A percentile compares a stretch with the other conserved stretches of the same genome.
Conservation (phyloP, 192 early-diverging fungal genomes). For the Funneliformis geosporum region DNA sequence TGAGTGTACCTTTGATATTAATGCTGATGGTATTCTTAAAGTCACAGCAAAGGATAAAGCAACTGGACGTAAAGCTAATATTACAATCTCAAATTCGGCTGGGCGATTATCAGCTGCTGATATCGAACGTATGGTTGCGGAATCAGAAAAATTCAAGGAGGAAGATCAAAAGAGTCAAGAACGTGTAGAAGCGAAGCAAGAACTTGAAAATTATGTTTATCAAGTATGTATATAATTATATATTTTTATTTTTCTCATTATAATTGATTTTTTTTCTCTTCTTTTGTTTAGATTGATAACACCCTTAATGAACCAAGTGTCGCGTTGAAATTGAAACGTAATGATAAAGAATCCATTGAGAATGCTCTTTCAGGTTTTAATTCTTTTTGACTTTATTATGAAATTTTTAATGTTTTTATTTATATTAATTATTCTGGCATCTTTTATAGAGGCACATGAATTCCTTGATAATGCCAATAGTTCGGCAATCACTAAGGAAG, state of each 20-base stretch:
- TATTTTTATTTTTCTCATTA: background rate
- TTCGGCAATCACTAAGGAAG: slow-evolving; percentile 46
- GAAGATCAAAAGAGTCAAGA: slow-evolving; percentile 71
- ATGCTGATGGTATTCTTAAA: slow-evolving; percentile 88
- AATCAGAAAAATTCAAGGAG: slow-evolving; percentile 87
- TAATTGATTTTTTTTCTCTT: slow-evolving; percentile 1
- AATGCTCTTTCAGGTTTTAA: slow-evolving; percentile 53
- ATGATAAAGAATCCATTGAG: slow-evolving; percentile 72
- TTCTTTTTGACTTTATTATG: background rate
- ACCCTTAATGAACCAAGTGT: slow-evolving; percentile 71
- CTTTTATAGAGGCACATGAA: slow-evolving; percentile 62
- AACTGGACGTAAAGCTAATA: slow-evolving; percentile 86
- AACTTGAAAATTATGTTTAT: slow-evolving; percentile 76
- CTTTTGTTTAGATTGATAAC: slow-evolving; percentile 50
- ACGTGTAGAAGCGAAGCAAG: slow-evolving; percentile 78
- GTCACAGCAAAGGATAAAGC: slow-evolving; percentile 91
- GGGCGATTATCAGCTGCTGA: slow-evolving; percentile 87
- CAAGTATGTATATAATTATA: slow-evolving; percentile 41
- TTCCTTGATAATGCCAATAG: slow-evolving; percentile 61
- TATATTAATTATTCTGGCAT: background rate
- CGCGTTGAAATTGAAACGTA: slow-evolving; percentile 69
- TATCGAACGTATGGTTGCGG: slow-evolving; percentile 90
- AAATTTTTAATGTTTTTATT: background rate
- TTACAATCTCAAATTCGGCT: slow-evolving; percentile 95
- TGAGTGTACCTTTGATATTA: slow-evolving; percentile 80